A percentile compares a stretch with the other conserved stretches of the same genome.
phyloP scores from a whole-genome alignment of 2,329 filamentous ascomycete species.

The Sordariomycetes sp. region DNA sequence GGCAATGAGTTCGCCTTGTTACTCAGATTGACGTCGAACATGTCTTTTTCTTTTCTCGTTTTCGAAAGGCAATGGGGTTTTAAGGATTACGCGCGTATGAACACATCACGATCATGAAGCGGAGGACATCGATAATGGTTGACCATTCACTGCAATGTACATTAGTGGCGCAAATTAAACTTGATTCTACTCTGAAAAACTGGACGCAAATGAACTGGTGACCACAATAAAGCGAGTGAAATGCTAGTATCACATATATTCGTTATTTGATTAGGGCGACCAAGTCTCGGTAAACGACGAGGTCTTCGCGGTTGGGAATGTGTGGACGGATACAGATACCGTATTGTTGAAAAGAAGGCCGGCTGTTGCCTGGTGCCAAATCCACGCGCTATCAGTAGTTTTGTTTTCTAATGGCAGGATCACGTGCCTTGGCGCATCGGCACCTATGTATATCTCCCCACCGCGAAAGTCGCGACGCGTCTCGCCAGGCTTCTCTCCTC shows the following conservation, averaged over 20 bases:
- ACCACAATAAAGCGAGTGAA: not conserved
- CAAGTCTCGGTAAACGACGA: not conserved
- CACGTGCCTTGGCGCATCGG: constrained; percentile 26
- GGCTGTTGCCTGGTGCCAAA: not conserved
- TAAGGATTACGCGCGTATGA: not conserved
- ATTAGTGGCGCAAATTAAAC: not conserved
- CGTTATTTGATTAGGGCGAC: not conserved
- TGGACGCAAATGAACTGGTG: not conserved
- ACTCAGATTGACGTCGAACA: no score
- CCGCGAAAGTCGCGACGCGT: constrained; percentile 16
- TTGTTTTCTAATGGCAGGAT: not conserved
- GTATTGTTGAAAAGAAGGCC: not conserved
- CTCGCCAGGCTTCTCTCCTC: constrained; percentile 13
- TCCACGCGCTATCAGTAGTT: not conserved
- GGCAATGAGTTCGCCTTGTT: not conserved
- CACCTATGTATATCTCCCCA: constrained; percentile 11
- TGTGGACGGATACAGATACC: not conserved
- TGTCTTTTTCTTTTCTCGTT: no score
- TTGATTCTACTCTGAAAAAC: not conserved
- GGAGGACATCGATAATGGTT: not conserved
- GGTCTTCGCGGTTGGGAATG: no score
- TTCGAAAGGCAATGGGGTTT: not conserved
- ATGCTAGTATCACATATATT: not conserved
- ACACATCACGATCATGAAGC: not conserved
- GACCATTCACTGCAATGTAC: not conserved